Conservation (phyloP, 495 filamentous ascomycete genomes). For the Thermochaetoides thermophila region DNA sequence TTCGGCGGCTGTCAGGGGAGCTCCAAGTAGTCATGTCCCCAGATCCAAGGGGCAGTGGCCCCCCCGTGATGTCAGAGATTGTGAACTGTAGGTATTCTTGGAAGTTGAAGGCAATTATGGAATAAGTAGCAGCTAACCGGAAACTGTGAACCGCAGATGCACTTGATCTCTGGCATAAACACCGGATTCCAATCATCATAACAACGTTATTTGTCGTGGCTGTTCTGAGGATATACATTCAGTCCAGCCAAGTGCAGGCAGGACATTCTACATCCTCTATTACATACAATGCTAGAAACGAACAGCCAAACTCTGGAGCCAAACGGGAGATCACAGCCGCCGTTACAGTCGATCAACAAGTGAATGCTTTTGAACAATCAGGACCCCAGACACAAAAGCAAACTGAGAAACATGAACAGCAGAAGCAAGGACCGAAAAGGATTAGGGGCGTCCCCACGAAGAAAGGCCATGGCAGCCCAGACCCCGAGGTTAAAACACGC, state of each 20-base stretch:
- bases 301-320: slow-evolving; percentile 4
- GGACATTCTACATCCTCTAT: no score
- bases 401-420: slow-evolving; percentile 2
- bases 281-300: slow-evolving; percentile 8
- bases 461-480: slow-evolving; percentile 12
- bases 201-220: slow-evolving; percentile 23
- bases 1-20: slow-evolving; percentile 1
- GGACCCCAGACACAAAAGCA: slow-evolving; percentile 1
- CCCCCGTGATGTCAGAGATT: slow-evolving; percentile 2
- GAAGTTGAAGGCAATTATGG: no score
- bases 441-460: slow-evolving; percentile 34
- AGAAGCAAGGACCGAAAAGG: slow-evolving; percentile 26
- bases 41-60: slow-evolving; percentile 4
- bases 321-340: slow-evolving; percentile 6
- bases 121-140: not conserved
- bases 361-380: no score
- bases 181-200: slow-evolving; percentile 37
- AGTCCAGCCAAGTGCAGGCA: no score
- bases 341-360: no score
- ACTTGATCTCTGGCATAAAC: slow-evolving; percentile 39
- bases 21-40: slow-evolving; percentile 4
- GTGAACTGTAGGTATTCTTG: slow-evolving; percentile 6
- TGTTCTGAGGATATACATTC: slow-evolving; percentile 27
- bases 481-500: slow-evolving; percentile 8
- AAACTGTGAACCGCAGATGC: slow-evolving; percentile 20